Conservation (phyloP, 2,329 filamentous ascomycete genomes). For the Calonectria multiphialidica region DNA sequence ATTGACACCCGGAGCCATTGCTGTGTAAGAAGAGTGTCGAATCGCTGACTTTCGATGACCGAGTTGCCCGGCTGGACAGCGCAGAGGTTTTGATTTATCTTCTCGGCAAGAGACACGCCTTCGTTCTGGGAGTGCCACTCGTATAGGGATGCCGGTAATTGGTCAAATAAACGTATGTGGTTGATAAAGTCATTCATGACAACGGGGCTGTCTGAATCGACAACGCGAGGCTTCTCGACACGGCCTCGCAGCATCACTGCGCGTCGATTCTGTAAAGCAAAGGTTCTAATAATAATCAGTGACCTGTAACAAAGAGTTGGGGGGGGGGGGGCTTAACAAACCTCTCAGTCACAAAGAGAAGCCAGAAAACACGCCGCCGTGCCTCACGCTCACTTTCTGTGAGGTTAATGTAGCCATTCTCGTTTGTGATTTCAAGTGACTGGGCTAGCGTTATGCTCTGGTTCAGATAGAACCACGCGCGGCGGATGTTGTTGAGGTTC, state of each 20-base stretch:
- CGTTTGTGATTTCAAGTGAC: slow-evolving; percentile 42
- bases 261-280: slow-evolving; percentile 46
- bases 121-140: slow-evolving; percentile 44
- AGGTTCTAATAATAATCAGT: slow-evolving; percentile 36
- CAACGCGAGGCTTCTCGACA: slow-evolving; percentile 46
- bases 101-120: slow-evolving; percentile 38
- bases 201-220: slow-evolving; percentile 46
- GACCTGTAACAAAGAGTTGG: fast-evolving
- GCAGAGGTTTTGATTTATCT: slow-evolving; percentile 44
- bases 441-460: slow-evolving; percentile 47
- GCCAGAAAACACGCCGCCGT: slow-evolving; percentile 48
- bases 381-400: slow-evolving; percentile 40
- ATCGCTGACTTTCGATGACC: slow-evolving; percentile 47
- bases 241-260: slow-evolving; percentile 45
- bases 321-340: background rate
- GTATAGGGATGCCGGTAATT: slow-evolving; percentile 44
- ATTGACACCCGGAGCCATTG: slow-evolving; percentile 48
- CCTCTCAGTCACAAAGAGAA: slow-evolving; percentile 50
- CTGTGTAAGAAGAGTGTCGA: slow-evolving; percentile 49
- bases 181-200: slow-evolving; percentile 51
- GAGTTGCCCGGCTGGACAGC: slow-evolving; percentile 43
- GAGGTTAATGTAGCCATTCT: slow-evolving; percentile 40
- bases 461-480: slow-evolving; percentile 50
- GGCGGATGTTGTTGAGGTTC: slow-evolving; percentile 42
- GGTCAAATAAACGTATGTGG: slow-evolving; percentile 47